Conservation (phyloP, 73 alveolate genomes). For the Stentor coeruleus region DNA sequence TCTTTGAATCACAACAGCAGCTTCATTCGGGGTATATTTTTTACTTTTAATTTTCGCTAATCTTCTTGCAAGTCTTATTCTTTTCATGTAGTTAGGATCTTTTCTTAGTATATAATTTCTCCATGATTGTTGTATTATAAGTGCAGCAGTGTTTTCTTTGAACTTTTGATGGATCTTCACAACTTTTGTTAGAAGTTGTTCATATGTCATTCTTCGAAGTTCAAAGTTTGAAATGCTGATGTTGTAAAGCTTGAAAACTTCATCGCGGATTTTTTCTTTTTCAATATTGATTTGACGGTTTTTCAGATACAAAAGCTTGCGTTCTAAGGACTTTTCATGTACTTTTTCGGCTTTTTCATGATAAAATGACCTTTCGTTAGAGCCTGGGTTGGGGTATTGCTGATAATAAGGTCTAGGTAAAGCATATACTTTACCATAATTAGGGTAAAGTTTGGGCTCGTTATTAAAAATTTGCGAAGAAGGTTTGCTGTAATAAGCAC, state of each 20-base stretch:
- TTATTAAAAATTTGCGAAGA: neutral
- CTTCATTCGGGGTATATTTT: neutral
- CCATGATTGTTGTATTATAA: neutral
- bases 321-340: neutral
- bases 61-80: neutral
- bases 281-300: neutral
- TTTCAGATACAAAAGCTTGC: neutral
- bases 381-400: slow-evolving; percentile 11
- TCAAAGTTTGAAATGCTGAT: neutral
- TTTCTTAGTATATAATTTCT: neutral
- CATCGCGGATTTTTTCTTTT: neutral
- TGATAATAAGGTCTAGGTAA: neutral
- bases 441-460: neutral
- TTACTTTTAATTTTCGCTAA: neutral
- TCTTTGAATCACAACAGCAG: neutral
- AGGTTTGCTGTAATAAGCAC: slow-evolving; percentile 3
- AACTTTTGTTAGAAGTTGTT: neutral
- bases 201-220: neutral
- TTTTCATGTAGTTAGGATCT: neutral
- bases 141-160: slow-evolving; percentile 12
- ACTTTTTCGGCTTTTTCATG: neutral
- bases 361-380: neutral
- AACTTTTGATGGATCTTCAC: neutral
- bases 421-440: neutral
- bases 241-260: neutral